These are phyloP conservation scores for Iodosphaeria phyllophila DNA, from an alignment of 2,329 filamentous ascomycete species.

Conservation along the genomic window DNA sequence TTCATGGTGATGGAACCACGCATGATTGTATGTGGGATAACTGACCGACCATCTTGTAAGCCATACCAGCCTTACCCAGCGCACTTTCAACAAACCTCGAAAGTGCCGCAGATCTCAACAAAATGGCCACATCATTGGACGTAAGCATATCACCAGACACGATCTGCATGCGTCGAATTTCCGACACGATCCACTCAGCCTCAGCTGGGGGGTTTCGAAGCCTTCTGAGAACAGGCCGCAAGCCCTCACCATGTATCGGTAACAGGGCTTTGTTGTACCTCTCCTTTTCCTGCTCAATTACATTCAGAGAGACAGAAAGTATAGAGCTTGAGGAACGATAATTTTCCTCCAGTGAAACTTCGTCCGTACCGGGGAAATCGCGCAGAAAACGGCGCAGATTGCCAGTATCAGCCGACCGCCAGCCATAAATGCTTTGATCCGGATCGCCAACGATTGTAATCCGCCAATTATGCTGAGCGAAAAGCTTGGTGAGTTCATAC, in stretches of 20 bases:
- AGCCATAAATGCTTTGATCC: slow-evolving; percentile 95
- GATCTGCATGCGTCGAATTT: slow-evolving; percentile 52
- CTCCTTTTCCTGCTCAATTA: slow-evolving; percentile 78
- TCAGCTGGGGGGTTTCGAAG: slow-evolving; percentile 53
- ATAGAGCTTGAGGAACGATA: slow-evolving; percentile 85
- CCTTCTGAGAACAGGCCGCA: slow-evolving; percentile 61
- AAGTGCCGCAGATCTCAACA: slow-evolving; percentile 68
- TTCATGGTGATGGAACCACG: too few species aligned
- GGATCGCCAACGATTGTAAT: slow-evolving; percentile 94
- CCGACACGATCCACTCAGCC: slow-evolving; percentile 73
- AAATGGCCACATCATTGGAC: slow-evolving; percentile 64
- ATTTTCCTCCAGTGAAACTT: slow-evolving; percentile 80
- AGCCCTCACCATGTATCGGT: slow-evolving; percentile 64
- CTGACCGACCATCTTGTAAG: slow-evolving; percentile 76
- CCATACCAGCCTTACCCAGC: slow-evolving; percentile 60
- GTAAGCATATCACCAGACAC: slow-evolving; percentile 58
- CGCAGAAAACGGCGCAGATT: slow-evolving; percentile 65
- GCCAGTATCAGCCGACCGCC: slow-evolving; percentile 78
- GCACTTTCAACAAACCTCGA: slow-evolving; percentile 76
- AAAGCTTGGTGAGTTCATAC: slow-evolving; percentile 81
- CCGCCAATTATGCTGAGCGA: slow-evolving; percentile 52
- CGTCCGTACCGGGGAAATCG: slow-evolving; percentile 60
- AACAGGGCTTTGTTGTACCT: slow-evolving; percentile 65
- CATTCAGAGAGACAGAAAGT: slow-evolving; percentile 55
- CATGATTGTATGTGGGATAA: slow-evolving; percentile 4